Evolutionary conservation across 805 yeast species (phyloP), one percentile per base, ranked within the genome.

Genomic region (Lipomyces kockii): DNA sequence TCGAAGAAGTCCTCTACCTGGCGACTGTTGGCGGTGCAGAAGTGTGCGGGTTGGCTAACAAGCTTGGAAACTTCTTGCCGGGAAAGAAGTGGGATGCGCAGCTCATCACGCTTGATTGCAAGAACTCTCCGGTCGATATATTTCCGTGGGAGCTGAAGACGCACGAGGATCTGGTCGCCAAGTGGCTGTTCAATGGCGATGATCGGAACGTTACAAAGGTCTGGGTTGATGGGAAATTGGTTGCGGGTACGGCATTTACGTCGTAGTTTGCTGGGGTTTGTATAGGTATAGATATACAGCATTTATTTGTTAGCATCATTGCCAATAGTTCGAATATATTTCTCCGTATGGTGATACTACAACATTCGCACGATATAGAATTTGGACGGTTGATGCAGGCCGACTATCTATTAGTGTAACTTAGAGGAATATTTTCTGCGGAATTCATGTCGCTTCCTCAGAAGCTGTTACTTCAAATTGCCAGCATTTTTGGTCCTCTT

Each of bases 101-200:
- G 78, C 78, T 90, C 68, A 83, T 94, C 60, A 91, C 91, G 73
- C 78, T 93, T 57, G 78, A 78, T 58, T 70, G 68, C 0, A 51
- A 55, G 25, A 84, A 79, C 20, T 87, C 94, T 0, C 87, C 84
- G 60, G 83, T 92, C 35, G 97, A 93, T 74, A 80, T 90, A 1
- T 93, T 92, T 75, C 84, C 83, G 2, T 90, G 92, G 89, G 72
- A 70, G 46, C 68, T 68, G 9, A 79, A 76, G 54, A 83, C 82
- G 68, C 81, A 87, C 76, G 80, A 80, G 35, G 86, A 89, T 74
- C 74, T 91, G 63, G 77, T 92, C 2, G 90, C 90, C 68, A 92
- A 92, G 77, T 95, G 99, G 99, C 80, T 94, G 8, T 95, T 92
- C 77, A 85, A 87, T 66, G 98, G 98, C 22, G 99, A 95, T 78